phyloP scores from a whole-genome alignment of 139 green algal species.

The Picochlorum sp. region DNA sequence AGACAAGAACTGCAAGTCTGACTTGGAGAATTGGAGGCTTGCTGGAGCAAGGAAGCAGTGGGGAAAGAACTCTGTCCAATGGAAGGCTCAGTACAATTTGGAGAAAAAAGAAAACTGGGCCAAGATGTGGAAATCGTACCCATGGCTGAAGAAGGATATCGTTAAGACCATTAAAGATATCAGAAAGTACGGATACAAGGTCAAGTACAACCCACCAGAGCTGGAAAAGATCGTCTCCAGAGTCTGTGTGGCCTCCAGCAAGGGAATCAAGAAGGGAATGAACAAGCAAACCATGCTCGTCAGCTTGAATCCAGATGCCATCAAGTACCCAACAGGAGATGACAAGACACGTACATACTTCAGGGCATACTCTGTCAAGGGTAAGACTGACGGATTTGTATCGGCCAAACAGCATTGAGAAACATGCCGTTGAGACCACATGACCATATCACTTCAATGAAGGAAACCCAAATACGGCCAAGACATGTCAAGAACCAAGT shows the following conservation, averaged over 20 bases:
- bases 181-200: conserved; percentile 1
- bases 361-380: not conserved
- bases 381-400: not conserved
- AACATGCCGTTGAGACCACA: too few relatives aligned
- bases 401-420: not conserved
- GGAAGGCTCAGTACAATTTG: conserved; percentile 1
- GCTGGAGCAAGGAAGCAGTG: conserved; percentile 3
- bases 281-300: not conserved
- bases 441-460: too few relatives aligned
- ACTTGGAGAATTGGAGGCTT: conserved; percentile 3
- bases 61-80: conserved; percentile 2
- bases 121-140: not conserved
- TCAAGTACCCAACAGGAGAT: not conserved
- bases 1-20: conserved; percentile 5
- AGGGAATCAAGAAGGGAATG: not conserved
- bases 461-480: too few relatives aligned
- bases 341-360: not conserved
- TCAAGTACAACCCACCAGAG: conserved; percentile 1
- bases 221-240: not conserved
- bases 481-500: too few relatives aligned
- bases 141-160: not conserved
- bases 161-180: not conserved
- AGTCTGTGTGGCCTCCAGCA: not conserved
- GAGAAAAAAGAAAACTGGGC: not conserved
- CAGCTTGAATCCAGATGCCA: not conserved